These are phyloP conservation scores for Boletus sensibilis DNA, from an alignment of 768 basidiomycete species.

Conservation along the genomic window DNA sequence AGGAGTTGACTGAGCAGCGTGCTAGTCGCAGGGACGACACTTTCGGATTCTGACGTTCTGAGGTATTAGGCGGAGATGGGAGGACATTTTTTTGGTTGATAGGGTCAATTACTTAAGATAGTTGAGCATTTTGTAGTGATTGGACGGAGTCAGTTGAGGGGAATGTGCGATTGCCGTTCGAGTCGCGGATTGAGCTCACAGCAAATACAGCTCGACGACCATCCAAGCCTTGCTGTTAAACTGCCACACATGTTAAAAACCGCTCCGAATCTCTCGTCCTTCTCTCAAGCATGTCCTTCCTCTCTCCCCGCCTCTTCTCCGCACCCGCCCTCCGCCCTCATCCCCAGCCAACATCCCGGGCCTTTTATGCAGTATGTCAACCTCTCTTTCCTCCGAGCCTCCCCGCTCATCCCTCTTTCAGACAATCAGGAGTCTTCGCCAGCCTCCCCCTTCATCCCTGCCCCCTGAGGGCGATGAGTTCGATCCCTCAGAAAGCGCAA, in stretches of 20 bases:
- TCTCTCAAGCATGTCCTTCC: slow-evolving; percentile 25
- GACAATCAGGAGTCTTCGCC: slow-evolving; percentile 34
- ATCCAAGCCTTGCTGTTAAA: slow-evolving; percentile 13
- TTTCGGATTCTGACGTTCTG: slow-evolving; percentile 34
- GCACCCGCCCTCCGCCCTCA: slow-evolving; percentile 31
- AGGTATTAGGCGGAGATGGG: neutral
- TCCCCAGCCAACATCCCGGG: slow-evolving; percentile 44
- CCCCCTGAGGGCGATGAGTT: slow-evolving; percentile 25
- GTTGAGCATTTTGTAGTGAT: neutral
- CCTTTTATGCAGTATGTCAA: slow-evolving; percentile 54
- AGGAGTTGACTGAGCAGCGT: neutral
- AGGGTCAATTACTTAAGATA: no score
- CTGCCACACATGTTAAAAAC: slow-evolving; percentile 25
- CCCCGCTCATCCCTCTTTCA: slow-evolving; percentile 24
- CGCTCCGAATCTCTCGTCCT: neutral
- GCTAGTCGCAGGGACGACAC: slow-evolving; percentile 22
- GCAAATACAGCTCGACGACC: slow-evolving; percentile 27
- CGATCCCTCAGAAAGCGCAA: slow-evolving; percentile 49
- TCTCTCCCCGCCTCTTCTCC: slow-evolving; percentile 28
- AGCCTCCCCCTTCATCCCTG: neutral
- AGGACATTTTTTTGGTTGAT: neutral
- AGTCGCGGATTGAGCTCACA: slow-evolving; percentile 29
- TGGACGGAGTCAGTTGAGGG: slow-evolving; percentile 4
- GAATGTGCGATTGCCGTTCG: slow-evolving; percentile 21
- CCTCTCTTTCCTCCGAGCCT: neutral